phyloP scores from a whole-genome alignment of 2,329 filamentous ascomycete genomes.

The Pseudocercospora eumusae region DNA sequence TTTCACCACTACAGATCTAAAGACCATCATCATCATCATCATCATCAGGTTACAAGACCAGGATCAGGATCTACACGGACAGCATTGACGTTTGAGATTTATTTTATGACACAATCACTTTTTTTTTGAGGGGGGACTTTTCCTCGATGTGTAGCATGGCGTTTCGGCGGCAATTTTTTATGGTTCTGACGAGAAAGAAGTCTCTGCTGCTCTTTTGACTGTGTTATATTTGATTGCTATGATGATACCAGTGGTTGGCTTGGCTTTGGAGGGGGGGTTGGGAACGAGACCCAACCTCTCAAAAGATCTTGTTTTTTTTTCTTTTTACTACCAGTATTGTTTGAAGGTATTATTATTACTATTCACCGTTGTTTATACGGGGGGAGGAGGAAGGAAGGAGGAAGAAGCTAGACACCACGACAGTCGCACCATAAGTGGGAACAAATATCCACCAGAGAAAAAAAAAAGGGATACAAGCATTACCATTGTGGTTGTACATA shows the following conservation, averaged over 20 bases:
- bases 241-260: constrained; percentile 8
- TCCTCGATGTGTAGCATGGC: constrained; percentile 6
- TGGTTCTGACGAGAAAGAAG: background rate
- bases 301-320: too few relatives aligned
- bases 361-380: constrained; percentile 1
- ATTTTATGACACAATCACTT: background rate
- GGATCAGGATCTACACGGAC: background rate
- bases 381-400: background rate
- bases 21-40: too few relatives aligned
- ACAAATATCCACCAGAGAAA: background rate
- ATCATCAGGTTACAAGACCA: background rate
- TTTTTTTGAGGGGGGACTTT: too few relatives aligned
- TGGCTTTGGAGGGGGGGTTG: too few relatives aligned
- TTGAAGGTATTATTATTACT: constrained; percentile 1
- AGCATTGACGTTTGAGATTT: background rate
- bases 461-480: background rate
- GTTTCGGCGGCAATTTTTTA: constrained; percentile 9
- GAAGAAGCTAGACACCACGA: too few relatives aligned
- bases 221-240: background rate
- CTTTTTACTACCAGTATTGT: constrained; percentile 4
- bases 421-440: background rate
- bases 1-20: background rate
- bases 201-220: too few relatives aligned
- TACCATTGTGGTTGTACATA: background rate
- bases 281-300: too few relatives aligned